Percentiles rank a stretch among this genome's conserved stretches.
phyloP scores from a whole-genome alignment of 2,329 filamentous ascomycete species.

The Myotisia sp. region DNA sequence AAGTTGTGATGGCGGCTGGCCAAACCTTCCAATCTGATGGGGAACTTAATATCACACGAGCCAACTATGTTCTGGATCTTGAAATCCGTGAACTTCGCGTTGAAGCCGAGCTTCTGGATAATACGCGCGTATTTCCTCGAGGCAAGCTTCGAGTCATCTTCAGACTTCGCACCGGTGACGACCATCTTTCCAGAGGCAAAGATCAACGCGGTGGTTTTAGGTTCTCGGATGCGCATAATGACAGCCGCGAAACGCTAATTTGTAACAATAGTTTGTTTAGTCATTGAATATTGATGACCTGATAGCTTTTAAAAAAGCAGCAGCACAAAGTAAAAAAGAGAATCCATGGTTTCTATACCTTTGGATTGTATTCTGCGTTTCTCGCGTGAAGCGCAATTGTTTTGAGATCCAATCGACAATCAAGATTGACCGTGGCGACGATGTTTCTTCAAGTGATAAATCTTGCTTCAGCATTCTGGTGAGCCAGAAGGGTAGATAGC shows the following conservation, averaged over 20 bases:
- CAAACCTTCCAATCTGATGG: conserved; percentile 88
- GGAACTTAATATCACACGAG: conserved; percentile 98
- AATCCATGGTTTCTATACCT: conserved; percentile 60
- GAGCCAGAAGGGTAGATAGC: conserved; percentile 28
- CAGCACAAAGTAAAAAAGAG: conserved; percentile 14
- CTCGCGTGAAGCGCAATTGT: conserved; percentile 95
- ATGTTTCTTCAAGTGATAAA: conserved; percentile 64
- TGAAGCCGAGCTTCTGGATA: conserved; percentile 99
- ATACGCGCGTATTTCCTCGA: conserved; percentile 96
- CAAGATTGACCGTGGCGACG: conserved; percentile 95
- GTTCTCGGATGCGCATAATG: conserved; percentile 98
- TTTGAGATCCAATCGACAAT: conserved; percentile 95
- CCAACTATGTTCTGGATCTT: conserved; percentile 99
- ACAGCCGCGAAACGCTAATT: conserved; percentile 90
- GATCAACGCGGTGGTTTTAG: conserved; percentile 95
- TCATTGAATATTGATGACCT: conserved; percentile 28
- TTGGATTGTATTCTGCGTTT: conserved; percentile 97
- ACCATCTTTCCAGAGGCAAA: conserved; percentile 99
- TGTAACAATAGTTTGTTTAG: conserved; percentile 30
- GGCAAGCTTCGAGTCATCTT: conserved; percentile 94
- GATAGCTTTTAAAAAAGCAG: conserved; percentile 11
- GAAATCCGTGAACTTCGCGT: conserved; percentile 98
- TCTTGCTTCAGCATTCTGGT: conserved; percentile 36
- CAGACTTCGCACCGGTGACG: conserved; percentile 92
- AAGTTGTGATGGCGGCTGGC: conserved; percentile 98